phyloP scores from a whole-genome alignment of 768 basidiomycete species.

The Collybia mongolica region DNA sequence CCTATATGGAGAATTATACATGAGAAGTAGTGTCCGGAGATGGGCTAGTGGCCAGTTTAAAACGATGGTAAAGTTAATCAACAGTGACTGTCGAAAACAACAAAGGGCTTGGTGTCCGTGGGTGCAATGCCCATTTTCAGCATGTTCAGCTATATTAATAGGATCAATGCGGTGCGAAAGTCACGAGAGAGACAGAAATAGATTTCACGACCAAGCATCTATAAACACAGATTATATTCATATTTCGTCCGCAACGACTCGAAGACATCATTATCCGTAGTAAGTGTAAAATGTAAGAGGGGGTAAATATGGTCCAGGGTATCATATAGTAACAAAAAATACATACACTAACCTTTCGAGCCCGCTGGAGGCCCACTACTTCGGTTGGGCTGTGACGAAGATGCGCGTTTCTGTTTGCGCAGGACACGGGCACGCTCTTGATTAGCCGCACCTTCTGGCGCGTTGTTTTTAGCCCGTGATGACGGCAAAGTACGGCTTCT shows the following conservation, averaged over 20 bases:
- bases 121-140: no score
- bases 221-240: conserved; percentile 2
- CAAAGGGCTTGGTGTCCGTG: not conserved
- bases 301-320: conserved; percentile 21
- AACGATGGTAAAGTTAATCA: no score
- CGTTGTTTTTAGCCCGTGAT: conserved; percentile 31
- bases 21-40: no score
- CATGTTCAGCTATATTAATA: no score
- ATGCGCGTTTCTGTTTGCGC: conserved; percentile 50
- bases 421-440: conserved; percentile 41
- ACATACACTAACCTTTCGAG: conserved; percentile 6
- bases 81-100: not conserved
- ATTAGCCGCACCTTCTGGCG: conserved; percentile 8
- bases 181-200: not conserved
- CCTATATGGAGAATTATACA: conserved; percentile 13
- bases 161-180: no score
- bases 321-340: conserved; percentile 11
- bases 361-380: conserved; percentile 8
- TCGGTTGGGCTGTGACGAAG: conserved; percentile 34
- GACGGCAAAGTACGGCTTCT: conserved; percentile 72
- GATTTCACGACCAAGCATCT: not conserved
- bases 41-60: not conserved
- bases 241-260: not conserved
- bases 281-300: conserved; percentile 3
- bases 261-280: not conserved